A percentile compares a stretch with the other conserved stretches of the same genome.
phyloP scores from a whole-genome alignment of 2,329 filamentous ascomycete species.

The Xylariales sp. region DNA sequence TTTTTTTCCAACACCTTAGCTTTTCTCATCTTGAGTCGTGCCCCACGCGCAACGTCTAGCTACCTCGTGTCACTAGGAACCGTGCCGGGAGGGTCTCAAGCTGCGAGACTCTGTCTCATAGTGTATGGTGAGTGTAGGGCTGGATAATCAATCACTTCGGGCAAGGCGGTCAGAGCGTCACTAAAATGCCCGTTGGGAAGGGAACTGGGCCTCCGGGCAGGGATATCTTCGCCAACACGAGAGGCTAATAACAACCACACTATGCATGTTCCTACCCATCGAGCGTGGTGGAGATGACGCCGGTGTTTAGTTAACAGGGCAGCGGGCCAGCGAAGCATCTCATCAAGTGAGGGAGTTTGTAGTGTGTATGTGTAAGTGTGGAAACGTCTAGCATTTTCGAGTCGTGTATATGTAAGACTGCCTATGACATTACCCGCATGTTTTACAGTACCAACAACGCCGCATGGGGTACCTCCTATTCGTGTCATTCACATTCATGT shows the following conservation, averaged over 20 bases:
- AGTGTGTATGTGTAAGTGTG: background rate
- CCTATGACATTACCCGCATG: background rate
- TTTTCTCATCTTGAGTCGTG: background rate
- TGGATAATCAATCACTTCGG: constrained; percentile 11
- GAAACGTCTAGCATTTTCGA: no score
- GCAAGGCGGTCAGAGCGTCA: constrained; percentile 1
- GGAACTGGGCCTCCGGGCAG: background rate
- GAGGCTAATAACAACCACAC: background rate
- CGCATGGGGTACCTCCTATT: no score
- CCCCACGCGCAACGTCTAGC: background rate
- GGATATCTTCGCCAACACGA: background rate
- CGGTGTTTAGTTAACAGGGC: no score
- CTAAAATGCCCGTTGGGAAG: constrained; percentile 2
- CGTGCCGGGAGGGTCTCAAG: background rate
- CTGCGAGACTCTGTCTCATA: constrained; percentile 12
- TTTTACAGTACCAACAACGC: background rate
- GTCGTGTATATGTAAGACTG: background rate
- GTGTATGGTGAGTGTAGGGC: constrained; percentile 7
- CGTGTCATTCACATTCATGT: background rate
- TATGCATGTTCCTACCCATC: background rate
- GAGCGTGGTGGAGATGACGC: background rate
- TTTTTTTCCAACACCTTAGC: constrained; percentile 7
- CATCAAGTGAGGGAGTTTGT: background rate
- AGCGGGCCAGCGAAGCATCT: background rate
- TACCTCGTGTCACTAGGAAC: background rate